phyloP scores from a whole-genome alignment of 1,284 basidiomycete species.

The Ustilago loliicola region DNA sequence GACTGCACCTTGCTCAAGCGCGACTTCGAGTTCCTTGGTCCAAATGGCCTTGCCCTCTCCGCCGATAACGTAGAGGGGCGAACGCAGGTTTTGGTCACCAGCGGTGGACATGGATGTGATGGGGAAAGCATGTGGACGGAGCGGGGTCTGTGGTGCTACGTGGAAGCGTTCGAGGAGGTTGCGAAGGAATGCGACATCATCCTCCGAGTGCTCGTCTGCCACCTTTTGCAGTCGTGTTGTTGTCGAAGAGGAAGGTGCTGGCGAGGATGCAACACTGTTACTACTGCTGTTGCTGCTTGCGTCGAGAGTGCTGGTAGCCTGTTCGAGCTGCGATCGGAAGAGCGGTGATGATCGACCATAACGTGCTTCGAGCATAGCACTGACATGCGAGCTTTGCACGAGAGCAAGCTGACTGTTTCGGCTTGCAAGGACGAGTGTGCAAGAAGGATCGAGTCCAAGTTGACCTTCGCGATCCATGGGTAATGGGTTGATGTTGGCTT shows the following conservation, averaged over 20 bases:
- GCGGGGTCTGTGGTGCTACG: slow-evolving; percentile 4
- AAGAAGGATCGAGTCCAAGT: slow-evolving; percentile 54
- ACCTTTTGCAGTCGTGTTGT: slow-evolving; percentile 34
- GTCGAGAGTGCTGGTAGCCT: not conserved
- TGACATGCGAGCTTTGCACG: slow-evolving; percentile 63
- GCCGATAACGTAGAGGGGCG: slow-evolving; percentile 74
- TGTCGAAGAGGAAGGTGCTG: slow-evolving; percentile 1
- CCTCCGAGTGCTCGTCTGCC: slow-evolving; percentile 23
- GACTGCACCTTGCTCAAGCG: slow-evolving; percentile 79
- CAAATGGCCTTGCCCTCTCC: slow-evolving; percentile 81
- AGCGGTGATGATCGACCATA: slow-evolving; percentile 61
- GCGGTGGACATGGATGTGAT: slow-evolving; percentile 88
- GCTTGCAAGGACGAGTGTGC: slow-evolving; percentile 62
- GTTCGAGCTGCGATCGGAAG: slow-evolving; percentile 42
- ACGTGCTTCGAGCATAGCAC: slow-evolving; percentile 61
- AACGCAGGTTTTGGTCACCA: slow-evolving; percentile 89
- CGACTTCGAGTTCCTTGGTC: slow-evolving; percentile 94
- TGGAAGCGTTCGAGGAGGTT: slow-evolving; percentile 34
- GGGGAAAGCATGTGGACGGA: slow-evolving; percentile 62
- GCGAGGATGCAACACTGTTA: slow-evolving; percentile 8
- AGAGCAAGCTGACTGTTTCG: slow-evolving; percentile 65
- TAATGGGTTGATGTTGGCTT: slow-evolving; percentile 65
- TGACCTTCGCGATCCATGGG: slow-evolving; percentile 44
- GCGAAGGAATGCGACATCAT: slow-evolving; percentile 36
- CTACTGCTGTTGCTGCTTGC: slow-evolving; percentile 2